phyloP scores from a whole-genome alignment of 495 filamentous ascomycete species.

The Neurospora hispaniola region DNA sequence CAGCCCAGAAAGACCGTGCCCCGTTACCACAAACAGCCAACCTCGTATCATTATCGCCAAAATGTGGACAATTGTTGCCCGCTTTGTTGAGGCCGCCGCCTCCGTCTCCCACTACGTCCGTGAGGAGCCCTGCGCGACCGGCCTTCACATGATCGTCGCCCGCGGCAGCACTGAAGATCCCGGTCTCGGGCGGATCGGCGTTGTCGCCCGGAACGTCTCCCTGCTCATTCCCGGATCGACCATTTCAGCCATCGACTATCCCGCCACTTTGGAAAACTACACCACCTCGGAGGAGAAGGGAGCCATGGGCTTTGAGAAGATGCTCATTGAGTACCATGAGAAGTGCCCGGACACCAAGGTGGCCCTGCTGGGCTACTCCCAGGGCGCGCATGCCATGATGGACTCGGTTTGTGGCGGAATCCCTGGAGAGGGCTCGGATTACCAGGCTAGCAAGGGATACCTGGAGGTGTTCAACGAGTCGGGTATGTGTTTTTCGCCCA shows the following conservation, averaged over 20 bases:
- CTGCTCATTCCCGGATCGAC: conserved; percentile 5
- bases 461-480: background rate
- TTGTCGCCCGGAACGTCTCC: conserved; percentile 7
- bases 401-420: conserved; percentile 2
- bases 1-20: background rate
- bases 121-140: conserved; percentile 4
- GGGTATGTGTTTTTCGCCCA: background rate
- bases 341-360: conserved; percentile 18
- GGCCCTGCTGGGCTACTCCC: conserved; percentile 21
- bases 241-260: conserved; percentile 9
- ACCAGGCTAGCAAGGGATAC: background rate
- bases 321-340: conserved; percentile 8
- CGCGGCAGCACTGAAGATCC: conserved; percentile 8
- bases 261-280: conserved; percentile 10
- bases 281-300: conserved; percentile 8
- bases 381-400: conserved; percentile 10
- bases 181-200: conserved; percentile 4
- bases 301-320: conserved; percentile 8
- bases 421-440: background rate
- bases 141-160: conserved; percentile 10
- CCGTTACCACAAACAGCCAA: background rate
- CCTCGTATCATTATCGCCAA: background rate
- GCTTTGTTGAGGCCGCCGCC: background rate
- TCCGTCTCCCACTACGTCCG: background rate
- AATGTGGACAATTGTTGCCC: background rate